A percentile compares a stretch with the other conserved stretches of the same genome.
phyloP scores from a whole-genome alignment of 306 rosid species.

The Ormosia semicastrata region DNA sequence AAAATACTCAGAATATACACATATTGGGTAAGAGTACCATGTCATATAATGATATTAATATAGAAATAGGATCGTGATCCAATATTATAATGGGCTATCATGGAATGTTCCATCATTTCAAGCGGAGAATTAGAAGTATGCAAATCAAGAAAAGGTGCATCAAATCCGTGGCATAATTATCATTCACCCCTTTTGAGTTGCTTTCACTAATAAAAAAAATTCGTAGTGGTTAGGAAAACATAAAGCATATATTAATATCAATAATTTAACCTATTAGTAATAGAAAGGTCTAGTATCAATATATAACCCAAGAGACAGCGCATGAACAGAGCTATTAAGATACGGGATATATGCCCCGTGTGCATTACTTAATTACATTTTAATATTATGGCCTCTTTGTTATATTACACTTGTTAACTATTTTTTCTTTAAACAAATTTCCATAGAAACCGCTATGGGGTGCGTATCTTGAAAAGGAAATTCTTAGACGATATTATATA shows the following conservation, averaged over 20 bases:
- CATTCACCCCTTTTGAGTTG: slow-evolving; percentile 22
- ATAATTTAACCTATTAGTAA: neutral
- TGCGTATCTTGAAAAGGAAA: neutral
- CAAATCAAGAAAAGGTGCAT: slow-evolving; percentile 36
- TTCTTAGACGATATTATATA: neutral
- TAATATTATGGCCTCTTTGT: neutral
- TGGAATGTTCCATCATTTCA: slow-evolving; percentile 41
- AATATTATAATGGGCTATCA: slow-evolving; percentile 26
- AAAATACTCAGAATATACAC: neutral
- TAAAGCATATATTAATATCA: slow-evolving; percentile 1
- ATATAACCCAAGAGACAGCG: neutral
- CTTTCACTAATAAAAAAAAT: slow-evolving; percentile 25
- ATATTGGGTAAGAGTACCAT: neutral
- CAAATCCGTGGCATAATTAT: slow-evolving; percentile 36
- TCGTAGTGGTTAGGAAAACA: slow-evolving; percentile 31
- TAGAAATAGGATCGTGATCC: slow-evolving; percentile 19
- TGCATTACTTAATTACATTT: slow-evolving; percentile 1
- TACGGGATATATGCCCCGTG: slow-evolving; percentile 16
- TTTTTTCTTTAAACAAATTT: neutral
- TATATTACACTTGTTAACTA: neutral
- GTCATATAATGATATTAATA: neutral
- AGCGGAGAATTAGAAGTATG: slow-evolving; percentile 27
- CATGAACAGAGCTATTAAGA: slow-evolving; percentile 8
- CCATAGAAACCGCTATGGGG: neutral
- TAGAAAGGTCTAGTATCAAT: neutral